Evolutionary conservation across 176 grass and related monocot genomes (phyloP).

Genomic region (Urochloa ruziziensis): DNA sequence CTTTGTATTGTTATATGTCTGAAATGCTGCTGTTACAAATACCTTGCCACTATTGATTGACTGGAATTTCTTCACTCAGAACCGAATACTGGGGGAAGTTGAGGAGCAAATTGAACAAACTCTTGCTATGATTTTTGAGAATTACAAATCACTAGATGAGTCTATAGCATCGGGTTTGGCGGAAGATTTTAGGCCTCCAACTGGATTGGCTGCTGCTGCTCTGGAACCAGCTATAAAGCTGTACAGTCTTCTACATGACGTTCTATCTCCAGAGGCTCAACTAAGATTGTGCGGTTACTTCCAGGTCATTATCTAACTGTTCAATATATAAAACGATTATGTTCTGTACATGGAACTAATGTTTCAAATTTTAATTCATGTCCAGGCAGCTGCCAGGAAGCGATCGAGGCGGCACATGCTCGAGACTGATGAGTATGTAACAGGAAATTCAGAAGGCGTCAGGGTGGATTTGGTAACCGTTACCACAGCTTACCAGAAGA

Average conservation of each 20-base stretch:
- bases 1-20: constrained; percentile 1
- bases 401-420: constrained; percentile 78
- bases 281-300: constrained; percentile 93
- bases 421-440: constrained; percentile 89
- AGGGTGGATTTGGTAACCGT: constrained; percentile 70
- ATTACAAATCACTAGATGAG: constrained; percentile 96
- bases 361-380: constrained; percentile 19
- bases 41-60: constrained; percentile 16
- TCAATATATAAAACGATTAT: constrained; percentile 7
- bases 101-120: constrained; percentile 91
- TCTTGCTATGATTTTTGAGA: constrained; percentile 82
- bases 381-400: constrained; percentile 90
- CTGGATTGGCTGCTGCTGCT: constrained; percentile 72
- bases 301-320: constrained; percentile 57
- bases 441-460: constrained; percentile 61
- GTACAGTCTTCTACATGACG: constrained; percentile 93
- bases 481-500: constrained; percentile 84
- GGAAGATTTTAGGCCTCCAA: constrained; percentile 80
- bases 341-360: constrained; percentile 20
- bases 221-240: constrained; percentile 84
- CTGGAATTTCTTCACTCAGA: constrained; percentile 49
- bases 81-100: constrained; percentile 89
- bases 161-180: constrained; percentile 66
- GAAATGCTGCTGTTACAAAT: constrained; percentile 1
- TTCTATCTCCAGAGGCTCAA: constrained; percentile 93